Evolutionary conservation across 2,329 filamentous ascomycete species (phyloP).

Genomic region (Cyphellophora attinorum): DNA sequence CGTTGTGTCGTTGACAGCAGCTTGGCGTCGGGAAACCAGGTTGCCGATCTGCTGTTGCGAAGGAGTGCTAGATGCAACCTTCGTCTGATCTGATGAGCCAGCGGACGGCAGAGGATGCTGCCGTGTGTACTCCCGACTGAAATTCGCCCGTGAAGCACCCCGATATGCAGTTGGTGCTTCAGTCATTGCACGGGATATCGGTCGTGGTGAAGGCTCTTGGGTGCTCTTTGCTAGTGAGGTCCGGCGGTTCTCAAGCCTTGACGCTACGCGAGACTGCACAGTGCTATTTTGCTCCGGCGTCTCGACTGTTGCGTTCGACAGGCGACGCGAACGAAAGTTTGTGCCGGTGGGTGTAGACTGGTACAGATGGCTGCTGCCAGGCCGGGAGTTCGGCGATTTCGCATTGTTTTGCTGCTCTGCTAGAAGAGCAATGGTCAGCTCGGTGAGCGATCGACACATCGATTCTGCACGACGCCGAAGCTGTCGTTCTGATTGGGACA

Average conservation of each 20-base stretch:
- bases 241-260: constrained; percentile 30
- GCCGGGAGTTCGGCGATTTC: constrained; percentile 13
- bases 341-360: constrained; percentile 4
- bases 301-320: constrained; percentile 19
- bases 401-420: constrained; percentile 37
- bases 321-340: constrained; percentile 17
- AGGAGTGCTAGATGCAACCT: neutral
- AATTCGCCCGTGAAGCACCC: constrained; percentile 22
- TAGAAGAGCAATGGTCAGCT: constrained; percentile 76
- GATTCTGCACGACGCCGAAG: constrained; percentile 83
- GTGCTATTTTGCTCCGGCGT: too few relatives aligned
- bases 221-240: constrained; percentile 17
- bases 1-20: constrained; percentile 5
- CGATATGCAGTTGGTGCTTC: constrained; percentile 18
- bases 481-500: constrained; percentile 60
- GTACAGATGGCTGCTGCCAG: constrained; percentile 22
- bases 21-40: neutral
- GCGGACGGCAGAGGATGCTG: constrained; percentile 20
- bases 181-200: constrained; percentile 33
- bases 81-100: too few relatives aligned
- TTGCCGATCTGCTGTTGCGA: neutral
- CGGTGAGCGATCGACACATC: constrained; percentile 84
- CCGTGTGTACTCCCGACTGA: constrained; percentile 23
- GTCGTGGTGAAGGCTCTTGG: constrained; percentile 20
- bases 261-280: constrained; percentile 22